These are phyloP conservation scores for Rubroboletus pulcherrimus DNA, from an alignment of 768 basidiomycete species.

Conservation along the genomic window DNA sequence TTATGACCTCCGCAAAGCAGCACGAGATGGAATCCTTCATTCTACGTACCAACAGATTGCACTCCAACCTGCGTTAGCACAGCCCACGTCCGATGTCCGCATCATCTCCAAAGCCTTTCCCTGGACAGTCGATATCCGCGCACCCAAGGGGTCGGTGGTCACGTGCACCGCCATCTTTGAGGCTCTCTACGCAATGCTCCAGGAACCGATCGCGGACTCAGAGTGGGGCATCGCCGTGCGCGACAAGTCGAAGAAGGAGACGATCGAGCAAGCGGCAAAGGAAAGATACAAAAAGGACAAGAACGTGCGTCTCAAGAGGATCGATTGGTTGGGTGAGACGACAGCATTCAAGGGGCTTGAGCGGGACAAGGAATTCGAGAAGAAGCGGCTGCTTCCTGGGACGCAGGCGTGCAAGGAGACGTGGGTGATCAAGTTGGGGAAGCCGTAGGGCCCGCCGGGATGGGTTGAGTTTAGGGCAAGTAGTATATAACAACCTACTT, in stretches of 20 bases:
- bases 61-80: conserved; percentile 35
- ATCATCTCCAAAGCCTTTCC: conserved; percentile 62
- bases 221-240: conserved; percentile 59
- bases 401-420: conserved; percentile 44
- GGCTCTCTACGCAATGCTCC: conserved; percentile 45
- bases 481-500: neutral
- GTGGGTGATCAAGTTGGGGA: conserved; percentile 53
- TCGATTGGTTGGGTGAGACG: conserved; percentile 60
- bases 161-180: conserved; percentile 58
- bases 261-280: conserved; percentile 49
- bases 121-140: conserved; percentile 57
- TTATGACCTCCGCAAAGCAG: conserved; percentile 46
- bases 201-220: conserved; percentile 55
- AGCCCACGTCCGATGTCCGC: conserved; percentile 36
- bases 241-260: conserved; percentile 42
- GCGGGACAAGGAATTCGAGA: conserved; percentile 53
- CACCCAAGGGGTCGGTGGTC: conserved; percentile 25
- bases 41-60: conserved; percentile 41
- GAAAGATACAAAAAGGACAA: conserved; percentile 39
- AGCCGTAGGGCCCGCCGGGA: conserved; percentile 11
- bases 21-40: conserved; percentile 39
- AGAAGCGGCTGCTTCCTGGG: conserved; percentile 48
- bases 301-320: conserved; percentile 44
- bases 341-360: conserved; percentile 63
- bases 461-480: neutral